A percentile compares a stretch with the other conserved stretches of the same genome.
Conservation (phyloP, 2,329 filamentous ascomycete genomes). For the Phaeosphaeria sp. region DNA sequence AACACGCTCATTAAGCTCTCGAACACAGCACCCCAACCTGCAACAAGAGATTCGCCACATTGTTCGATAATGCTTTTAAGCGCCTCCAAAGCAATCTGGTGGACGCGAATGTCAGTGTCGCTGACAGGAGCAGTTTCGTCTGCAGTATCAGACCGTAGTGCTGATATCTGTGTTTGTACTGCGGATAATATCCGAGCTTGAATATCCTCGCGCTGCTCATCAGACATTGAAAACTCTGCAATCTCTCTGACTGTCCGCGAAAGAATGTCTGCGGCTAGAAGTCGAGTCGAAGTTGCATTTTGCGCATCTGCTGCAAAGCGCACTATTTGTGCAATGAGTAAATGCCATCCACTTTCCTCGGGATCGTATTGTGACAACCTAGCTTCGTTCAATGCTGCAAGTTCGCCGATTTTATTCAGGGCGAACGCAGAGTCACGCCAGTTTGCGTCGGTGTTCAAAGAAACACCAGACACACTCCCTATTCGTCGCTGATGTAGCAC, state of each 20-base stretch:
- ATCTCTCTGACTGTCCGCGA: slow-evolving; percentile 56
- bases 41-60: slow-evolving; percentile 81
- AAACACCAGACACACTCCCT: slow-evolving; percentile 53
- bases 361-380: slow-evolving; percentile 74
- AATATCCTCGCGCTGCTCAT: slow-evolving; percentile 57
- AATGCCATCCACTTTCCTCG: slow-evolving; percentile 76
- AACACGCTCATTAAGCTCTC: slow-evolving; percentile 87
- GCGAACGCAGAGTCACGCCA: slow-evolving; percentile 56
- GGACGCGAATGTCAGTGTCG: slow-evolving; percentile 76
- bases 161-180: slow-evolving; percentile 66
- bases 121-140: slow-evolving; percentile 65
- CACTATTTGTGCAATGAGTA: slow-evolving; percentile 65
- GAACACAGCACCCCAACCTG: slow-evolving; percentile 87
- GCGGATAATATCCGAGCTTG: slow-evolving; percentile 76
- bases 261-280: slow-evolving; percentile 58
- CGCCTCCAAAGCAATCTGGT: slow-evolving; percentile 79
- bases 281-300: slow-evolving; percentile 53
- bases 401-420: slow-evolving; percentile 56
- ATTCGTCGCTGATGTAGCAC: slow-evolving; percentile 48
- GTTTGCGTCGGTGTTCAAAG: slow-evolving; percentile 48
- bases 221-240: slow-evolving; percentile 60
- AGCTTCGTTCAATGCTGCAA: slow-evolving; percentile 54
- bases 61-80: slow-evolving; percentile 85
- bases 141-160: slow-evolving; percentile 60
- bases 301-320: slow-evolving; percentile 51